These are phyloP conservation scores for Hymenoscyphus fraxineus DNA, from an alignment of 2,329 filamentous ascomycete genomes.

Conservation along the genomic window DNA sequence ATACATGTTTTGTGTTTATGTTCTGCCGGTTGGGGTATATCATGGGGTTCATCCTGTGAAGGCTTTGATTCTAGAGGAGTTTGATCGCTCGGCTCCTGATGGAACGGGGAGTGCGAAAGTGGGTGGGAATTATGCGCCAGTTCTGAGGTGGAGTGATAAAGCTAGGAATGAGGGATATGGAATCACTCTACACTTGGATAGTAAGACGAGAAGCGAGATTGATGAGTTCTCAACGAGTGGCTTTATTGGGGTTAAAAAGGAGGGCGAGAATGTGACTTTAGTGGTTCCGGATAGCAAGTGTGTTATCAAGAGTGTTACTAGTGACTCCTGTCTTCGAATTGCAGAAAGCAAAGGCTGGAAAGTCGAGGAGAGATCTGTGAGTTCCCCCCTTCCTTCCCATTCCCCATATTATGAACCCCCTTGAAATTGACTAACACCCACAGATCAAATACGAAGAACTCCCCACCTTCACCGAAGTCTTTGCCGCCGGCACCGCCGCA, in stretches of 20 bases:
- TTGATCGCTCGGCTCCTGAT: conserved; percentile 88
- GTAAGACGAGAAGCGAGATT: conserved; percentile 74
- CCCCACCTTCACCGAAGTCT: conserved; percentile 66
- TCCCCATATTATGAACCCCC: neutral
- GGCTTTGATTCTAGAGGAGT: conserved; percentile 83
- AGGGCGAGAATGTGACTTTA: conserved; percentile 42
- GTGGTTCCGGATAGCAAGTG: conserved; percentile 84
- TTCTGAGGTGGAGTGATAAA: conserved; percentile 80
- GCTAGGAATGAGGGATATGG: conserved; percentile 76
- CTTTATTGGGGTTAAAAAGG: conserved; percentile 75
- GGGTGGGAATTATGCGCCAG: conserved; percentile 93
- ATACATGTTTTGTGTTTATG: conserved; percentile 87
- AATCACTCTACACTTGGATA: conserved; percentile 94
- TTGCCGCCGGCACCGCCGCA: conserved; percentile 89
- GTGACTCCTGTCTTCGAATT: conserved; percentile 72
- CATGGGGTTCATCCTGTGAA: conserved; percentile 87
- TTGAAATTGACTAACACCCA: neutral
- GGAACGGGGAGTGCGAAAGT: conserved; percentile 91
- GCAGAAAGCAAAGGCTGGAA: conserved; percentile 77
- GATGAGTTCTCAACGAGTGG: conserved; percentile 96
- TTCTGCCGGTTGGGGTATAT: conserved; percentile 89
- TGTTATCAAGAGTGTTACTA: conserved; percentile 84
- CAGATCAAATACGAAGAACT: conserved; percentile 63
- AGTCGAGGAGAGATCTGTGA: conserved; percentile 69
- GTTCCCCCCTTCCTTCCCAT: conserved; percentile 28